Percentiles rank a stretch among this genome's conserved stretches.
phyloP scores from a whole-genome alignment of 2,329 filamentous ascomycete species.

The Didymella pomorum region DNA sequence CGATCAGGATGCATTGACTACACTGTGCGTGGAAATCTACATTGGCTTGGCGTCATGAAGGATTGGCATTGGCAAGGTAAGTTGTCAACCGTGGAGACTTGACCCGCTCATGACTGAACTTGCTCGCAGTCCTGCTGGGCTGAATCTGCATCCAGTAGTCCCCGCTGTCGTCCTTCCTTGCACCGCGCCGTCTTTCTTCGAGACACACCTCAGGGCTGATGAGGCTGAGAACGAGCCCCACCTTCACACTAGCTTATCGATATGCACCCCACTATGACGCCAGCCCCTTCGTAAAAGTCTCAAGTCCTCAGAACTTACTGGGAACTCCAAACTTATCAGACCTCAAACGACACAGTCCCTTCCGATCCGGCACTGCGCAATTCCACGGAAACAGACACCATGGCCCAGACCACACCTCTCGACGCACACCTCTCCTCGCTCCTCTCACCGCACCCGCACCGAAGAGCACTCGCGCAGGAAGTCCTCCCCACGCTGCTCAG shows the following conservation, averaged over 20 bases:
- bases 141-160: background rate
- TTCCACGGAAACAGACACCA: background rate
- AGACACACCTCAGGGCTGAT: background rate
- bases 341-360: background rate
- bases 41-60: constrained; percentile 75
- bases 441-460: constrained; percentile 5
- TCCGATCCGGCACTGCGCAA: background rate
- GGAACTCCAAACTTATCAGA: background rate
- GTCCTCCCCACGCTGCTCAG: constrained; percentile 29
- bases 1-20: constrained; percentile 64
- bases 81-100: constrained; percentile 23
- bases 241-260: constrained; percentile 15
- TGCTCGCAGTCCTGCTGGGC: constrained; percentile 4
- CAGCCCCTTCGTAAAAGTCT: constrained; percentile 11
- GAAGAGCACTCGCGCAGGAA: constrained; percentile 16
- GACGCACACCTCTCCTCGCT: constrained; percentile 8
- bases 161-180: background rate
- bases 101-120: background rate
- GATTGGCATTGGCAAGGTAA: constrained; percentile 75
- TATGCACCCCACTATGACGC: constrained; percentile 24
- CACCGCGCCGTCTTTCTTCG: background rate
- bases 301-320: background rate
- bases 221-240: constrained; percentile 8
- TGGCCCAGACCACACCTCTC: constrained; percentile 9
- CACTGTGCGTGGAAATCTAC: constrained; percentile 68